These are phyloP conservation scores for Penicillium sp. DNA, from an alignment of 2,329 filamentous ascomycete genomes.

Conservation along the genomic window DNA sequence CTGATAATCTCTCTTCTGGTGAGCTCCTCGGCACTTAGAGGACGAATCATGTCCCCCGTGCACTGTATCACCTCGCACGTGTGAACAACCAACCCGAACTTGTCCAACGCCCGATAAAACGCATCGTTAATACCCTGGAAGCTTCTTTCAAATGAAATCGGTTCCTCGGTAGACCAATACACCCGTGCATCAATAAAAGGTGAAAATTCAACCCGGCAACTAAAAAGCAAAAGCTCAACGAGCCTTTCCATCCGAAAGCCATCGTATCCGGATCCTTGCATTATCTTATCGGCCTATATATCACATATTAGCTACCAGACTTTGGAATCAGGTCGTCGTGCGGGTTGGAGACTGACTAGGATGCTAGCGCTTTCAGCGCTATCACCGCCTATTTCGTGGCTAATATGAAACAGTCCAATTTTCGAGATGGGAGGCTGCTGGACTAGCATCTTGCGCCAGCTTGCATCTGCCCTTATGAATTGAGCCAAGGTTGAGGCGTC, in stretches of 20 bases:
- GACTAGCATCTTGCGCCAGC: conserved; percentile 12
- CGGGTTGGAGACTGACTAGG: not conserved
- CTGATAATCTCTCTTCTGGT: not conserved
- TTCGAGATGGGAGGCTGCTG: conserved; percentile 7
- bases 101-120: not conserved
- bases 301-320: not conserved
- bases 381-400: not conserved
- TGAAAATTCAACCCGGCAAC: not conserved
- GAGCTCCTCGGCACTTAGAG: not conserved
- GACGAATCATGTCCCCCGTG: too few species aligned
- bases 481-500: not conserved
- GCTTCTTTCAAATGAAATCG: not conserved
- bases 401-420: not conserved
- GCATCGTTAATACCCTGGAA: not conserved
- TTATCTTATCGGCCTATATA: not conserved
- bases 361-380: not conserved
- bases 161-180: not conserved
- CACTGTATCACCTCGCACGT: not conserved
- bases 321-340: not conserved
- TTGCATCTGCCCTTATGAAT: not conserved
- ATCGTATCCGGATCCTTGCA: not conserved
- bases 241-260: not conserved
- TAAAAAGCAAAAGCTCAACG: not conserved
- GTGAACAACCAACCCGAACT: not conserved
- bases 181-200: not conserved